Conservation (phyloP, 2,329 filamentous ascomycete genomes). For the Pseudocercospora pini-densiflorae region DNA sequence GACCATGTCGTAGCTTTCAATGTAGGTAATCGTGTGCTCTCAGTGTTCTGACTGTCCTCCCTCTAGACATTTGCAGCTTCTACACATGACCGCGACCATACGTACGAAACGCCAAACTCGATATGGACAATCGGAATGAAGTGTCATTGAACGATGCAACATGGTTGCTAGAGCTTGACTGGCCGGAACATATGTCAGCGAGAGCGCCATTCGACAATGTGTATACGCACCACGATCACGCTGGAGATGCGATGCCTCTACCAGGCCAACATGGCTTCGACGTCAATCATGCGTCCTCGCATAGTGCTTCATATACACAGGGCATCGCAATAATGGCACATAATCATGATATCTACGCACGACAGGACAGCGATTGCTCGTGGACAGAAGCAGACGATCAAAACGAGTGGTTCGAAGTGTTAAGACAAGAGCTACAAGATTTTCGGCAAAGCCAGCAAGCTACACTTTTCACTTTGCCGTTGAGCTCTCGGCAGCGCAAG, state of each 20-base stretch:
- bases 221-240: not conserved
- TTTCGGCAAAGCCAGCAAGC: conserved; percentile 11
- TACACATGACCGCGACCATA: not conserved
- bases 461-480: conserved; percentile 12
- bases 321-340: not conserved
- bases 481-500: conserved; percentile 17
- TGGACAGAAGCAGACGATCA: conserved; percentile 21
- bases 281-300: not conserved
- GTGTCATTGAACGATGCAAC: not conserved
- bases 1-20: not conserved
- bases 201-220: not conserved
- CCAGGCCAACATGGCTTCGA: not conserved
- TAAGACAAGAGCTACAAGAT: conserved; percentile 16
- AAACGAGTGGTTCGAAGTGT: conserved; percentile 16
- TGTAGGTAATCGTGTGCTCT: not conserved
- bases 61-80: not conserved
- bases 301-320: not conserved
- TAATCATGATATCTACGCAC: not conserved
- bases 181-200: not conserved
- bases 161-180: not conserved
- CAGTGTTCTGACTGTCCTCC: not conserved
- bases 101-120: not conserved
- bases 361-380: conserved; percentile 19
- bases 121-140: not conserved
- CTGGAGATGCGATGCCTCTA: not conserved